A percentile compares a stretch with the other conserved stretches of the same genome.
These are phyloP conservation scores for Hypericum androsaemum DNA, from an alignment of 345 rosid species.

Conservation along the genomic window DNA sequence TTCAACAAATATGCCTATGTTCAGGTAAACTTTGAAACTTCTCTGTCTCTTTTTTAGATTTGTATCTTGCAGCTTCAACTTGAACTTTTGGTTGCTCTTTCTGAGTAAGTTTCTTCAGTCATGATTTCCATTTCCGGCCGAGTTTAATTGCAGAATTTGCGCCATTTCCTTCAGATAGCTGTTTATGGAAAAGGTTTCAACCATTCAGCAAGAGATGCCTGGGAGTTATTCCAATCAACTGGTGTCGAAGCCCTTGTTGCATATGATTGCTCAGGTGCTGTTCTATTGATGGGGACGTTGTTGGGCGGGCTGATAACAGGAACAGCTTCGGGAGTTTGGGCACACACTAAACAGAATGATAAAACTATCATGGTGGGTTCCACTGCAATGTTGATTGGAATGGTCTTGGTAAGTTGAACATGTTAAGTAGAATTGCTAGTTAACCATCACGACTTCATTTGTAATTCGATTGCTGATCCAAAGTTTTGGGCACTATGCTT, in stretches of 20 bases:
- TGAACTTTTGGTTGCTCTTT: not conserved
- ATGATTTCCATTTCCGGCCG: not conserved
- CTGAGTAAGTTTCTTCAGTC: not conserved
- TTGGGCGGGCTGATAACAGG: conserved; percentile 91
- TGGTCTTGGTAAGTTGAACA: conserved; percentile 61
- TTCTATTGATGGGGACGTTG: conserved; percentile 75
- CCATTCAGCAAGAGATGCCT: conserved; percentile 91
- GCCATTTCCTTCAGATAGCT: conserved; percentile 49
- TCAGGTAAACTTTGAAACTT: conserved; percentile 45
- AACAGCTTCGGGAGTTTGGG: conserved; percentile 80
- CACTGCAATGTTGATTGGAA: conserved; percentile 94
- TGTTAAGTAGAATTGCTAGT: too few relatives aligned
- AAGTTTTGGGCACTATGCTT: too few relatives aligned
- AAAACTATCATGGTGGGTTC: conserved; percentile 73
- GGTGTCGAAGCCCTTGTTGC: conserved; percentile 97
- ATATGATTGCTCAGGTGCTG: conserved; percentile 94
- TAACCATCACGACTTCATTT: too few relatives aligned
- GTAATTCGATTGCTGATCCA: too few relatives aligned
- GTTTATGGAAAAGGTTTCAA: conserved; percentile 91
- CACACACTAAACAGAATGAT: conserved; percentile 55
- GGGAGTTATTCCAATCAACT: conserved; percentile 95
- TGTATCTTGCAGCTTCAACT: not conserved
- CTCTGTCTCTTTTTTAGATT: not conserved
- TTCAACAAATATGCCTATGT: conserved; percentile 94
- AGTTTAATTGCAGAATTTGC: conserved; percentile 6